Evolutionary conservation across 2,329 filamentous ascomycete species (phyloP).

Genomic region (Diaporthe velutina): DNA sequence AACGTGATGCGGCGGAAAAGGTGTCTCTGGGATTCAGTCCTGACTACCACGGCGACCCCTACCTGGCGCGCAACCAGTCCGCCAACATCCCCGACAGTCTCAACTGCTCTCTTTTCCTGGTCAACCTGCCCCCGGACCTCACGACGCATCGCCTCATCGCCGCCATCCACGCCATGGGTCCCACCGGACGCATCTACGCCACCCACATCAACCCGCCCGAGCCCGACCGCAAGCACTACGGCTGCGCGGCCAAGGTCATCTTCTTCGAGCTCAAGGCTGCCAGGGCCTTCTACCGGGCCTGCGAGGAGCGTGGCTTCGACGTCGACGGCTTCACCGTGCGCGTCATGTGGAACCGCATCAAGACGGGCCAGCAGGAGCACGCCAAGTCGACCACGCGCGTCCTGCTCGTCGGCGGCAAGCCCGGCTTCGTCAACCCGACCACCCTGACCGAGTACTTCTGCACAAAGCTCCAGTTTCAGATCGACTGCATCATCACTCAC

Average conservation of each 20-base stretch:
- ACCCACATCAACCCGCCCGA: slow-evolving; percentile 64
- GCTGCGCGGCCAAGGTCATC: slow-evolving; percentile 62
- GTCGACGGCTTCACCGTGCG: slow-evolving; percentile 53
- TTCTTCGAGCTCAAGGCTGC: slow-evolving; percentile 60
- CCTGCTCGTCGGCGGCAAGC: slow-evolving; percentile 62
- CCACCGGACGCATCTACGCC: slow-evolving; percentile 64
- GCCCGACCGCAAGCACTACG: slow-evolving; percentile 47
- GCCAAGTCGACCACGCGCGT: slow-evolving; percentile 57
- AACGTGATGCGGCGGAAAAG: not conserved
- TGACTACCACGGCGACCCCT: slow-evolving; percentile 56
- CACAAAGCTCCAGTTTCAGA: slow-evolving; percentile 59
- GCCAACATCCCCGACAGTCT: slow-evolving; percentile 53
- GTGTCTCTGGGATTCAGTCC: slow-evolving; percentile 47
- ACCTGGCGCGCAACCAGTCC: slow-evolving; percentile 52
- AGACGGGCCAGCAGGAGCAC: slow-evolving; percentile 49
- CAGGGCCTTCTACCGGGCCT: slow-evolving; percentile 47
- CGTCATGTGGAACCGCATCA: slow-evolving; percentile 64
- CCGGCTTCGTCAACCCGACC: slow-evolving; percentile 56
- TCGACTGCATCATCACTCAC: slow-evolving; percentile 56
- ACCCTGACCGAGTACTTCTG: slow-evolving; percentile 57
- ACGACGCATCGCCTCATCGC: slow-evolving; percentile 58
- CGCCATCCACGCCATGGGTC: slow-evolving; percentile 58
- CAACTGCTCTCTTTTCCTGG: slow-evolving; percentile 67
- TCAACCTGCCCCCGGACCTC: slow-evolving; percentile 60
- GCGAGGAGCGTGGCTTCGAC: slow-evolving; percentile 48